phyloP scores from a whole-genome alignment of 78 protist species.

The Dictyostelium citrinum region DNA sequence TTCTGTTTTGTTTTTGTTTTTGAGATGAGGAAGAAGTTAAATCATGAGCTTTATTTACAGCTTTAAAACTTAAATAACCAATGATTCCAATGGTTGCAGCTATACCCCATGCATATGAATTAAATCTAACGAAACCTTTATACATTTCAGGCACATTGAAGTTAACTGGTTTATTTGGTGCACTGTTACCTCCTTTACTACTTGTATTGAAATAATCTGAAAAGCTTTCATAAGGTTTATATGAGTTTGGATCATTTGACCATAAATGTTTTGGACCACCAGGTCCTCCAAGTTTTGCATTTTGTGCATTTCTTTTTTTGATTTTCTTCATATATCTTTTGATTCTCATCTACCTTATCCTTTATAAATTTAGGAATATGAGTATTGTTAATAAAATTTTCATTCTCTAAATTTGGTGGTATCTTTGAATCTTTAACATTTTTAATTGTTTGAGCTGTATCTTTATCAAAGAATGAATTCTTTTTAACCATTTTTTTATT shows the following conservation, averaged over 20 bases:
- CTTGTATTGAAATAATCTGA: conserved; percentile 1
- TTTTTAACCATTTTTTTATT: background rate
- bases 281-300: background rate
- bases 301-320: background rate
- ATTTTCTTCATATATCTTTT: background rate
- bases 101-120: conserved; percentile 8
- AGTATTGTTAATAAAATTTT: background rate
- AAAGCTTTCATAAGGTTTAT: background rate
- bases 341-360: background rate
- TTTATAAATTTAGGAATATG: background rate
- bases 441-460: background rate
- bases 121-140: conserved; percentile 1
- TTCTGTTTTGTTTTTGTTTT: background rate
- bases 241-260: conserved; percentile 1
- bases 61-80: background rate
- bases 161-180: background rate
- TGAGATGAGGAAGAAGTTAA: background rate
- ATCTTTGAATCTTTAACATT: background rate
- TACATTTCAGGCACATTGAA: background rate
- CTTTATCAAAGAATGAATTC: background rate
- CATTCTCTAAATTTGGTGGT: background rate
- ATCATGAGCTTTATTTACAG: background rate
- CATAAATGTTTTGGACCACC: background rate
- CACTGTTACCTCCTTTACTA: background rate
- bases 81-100: background rate